phyloP scores from a whole-genome alignment of 1,284 basidiomycete genomes.

The Puccinia coronata region DNA sequence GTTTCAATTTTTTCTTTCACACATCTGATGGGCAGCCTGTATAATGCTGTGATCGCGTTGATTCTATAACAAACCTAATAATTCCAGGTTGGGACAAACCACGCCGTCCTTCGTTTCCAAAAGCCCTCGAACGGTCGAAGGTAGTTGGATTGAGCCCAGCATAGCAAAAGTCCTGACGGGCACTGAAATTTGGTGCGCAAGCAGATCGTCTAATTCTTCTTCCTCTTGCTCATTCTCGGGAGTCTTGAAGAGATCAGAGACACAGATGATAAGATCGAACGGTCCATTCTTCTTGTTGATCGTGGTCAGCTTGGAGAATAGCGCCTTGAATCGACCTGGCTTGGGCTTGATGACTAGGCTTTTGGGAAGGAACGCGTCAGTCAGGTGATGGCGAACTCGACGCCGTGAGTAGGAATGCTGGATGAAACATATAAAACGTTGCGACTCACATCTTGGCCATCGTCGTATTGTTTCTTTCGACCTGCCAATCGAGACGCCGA shows the following conservation, averaged over 20 bases:
- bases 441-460: slow-evolving; percentile 22
- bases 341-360: slow-evolving; percentile 86
- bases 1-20: background rate
- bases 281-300: slow-evolving; percentile 93
- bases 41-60: background rate
- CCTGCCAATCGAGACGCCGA: no score
- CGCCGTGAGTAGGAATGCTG: background rate
- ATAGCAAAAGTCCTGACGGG: slow-evolving; percentile 50
- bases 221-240: slow-evolving; percentile 62
- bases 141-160: slow-evolving; percentile 24
- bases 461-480: no score
- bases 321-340: slow-evolving; percentile 70
- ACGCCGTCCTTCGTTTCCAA: slow-evolving; percentile 13
- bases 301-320: slow-evolving; percentile 77
- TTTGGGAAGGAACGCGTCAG: slow-evolving; percentile 45
- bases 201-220: slow-evolving; percentile 66
- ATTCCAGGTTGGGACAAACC: slow-evolving; percentile 41
- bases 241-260: slow-evolving; percentile 85
- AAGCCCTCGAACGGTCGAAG: background rate
- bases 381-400: background rate
- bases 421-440: background rate
- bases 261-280: slow-evolving; percentile 82
- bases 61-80: slow-evolving; percentile 32
- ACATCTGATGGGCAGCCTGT: no score
- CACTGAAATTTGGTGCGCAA: slow-evolving; percentile 66